Conservation (phyloP, 2,329 filamentous ascomycete species). For the Penicillium sumatraense region DNA sequence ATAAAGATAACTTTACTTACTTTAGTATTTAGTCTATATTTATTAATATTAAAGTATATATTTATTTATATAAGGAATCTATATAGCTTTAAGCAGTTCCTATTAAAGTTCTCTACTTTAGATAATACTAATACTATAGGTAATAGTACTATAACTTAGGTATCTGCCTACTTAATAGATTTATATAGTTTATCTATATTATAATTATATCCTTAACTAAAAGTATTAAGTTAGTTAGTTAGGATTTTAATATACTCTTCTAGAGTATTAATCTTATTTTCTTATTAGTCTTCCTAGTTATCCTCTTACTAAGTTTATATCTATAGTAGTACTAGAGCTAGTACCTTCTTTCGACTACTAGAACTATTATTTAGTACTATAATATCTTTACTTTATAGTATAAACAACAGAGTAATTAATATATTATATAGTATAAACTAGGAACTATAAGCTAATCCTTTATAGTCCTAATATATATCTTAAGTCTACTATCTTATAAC, state of each 20-base stretch:
- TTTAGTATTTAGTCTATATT: background rate
- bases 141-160: background rate
- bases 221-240: background rate
- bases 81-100: background rate
- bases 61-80: background rate
- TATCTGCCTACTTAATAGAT: background rate
- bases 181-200: background rate
- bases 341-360: too few relatives aligned
- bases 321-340: background rate
- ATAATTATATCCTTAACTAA: background rate
- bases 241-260: background rate
- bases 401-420: too few relatives aligned
- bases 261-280: background rate
- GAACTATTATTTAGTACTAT: too few relatives aligned
- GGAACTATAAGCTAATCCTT: too few relatives aligned
- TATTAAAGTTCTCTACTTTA: background rate
- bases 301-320: background rate
- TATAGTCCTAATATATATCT: too few relatives aligned
- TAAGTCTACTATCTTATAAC: too few relatives aligned
- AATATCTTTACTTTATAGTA: too few relatives aligned
- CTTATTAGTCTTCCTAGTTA: background rate
- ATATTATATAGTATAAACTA: too few relatives aligned
- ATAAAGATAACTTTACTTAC: background rate
- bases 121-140: background rate
- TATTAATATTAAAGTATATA: background rate